Evolutionary conservation across 208 protist species (phyloP).

Genomic region (Acanthamoeba rhysodes): DNA sequence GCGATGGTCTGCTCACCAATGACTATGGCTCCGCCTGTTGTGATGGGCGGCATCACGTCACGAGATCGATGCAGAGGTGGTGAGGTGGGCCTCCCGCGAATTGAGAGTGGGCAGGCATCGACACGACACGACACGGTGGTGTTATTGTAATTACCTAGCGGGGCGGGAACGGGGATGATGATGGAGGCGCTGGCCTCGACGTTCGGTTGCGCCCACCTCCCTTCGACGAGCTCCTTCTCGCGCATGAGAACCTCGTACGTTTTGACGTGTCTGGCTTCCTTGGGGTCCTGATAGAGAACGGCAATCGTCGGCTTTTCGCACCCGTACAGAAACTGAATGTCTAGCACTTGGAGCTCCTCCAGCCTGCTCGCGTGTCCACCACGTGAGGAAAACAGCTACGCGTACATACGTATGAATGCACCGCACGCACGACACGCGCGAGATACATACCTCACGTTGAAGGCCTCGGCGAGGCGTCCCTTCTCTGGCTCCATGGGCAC

Average conservation of each 20-base stretch:
- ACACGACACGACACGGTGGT: background rate
- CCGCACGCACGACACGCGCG: background rate
- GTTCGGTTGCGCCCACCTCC: constrained; percentile 80
- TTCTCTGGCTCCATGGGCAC: constrained; percentile 85
- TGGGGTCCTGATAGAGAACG: constrained; percentile 88
- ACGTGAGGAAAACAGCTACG: no score
- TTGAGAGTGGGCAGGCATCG: no score
- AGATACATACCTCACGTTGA: constrained; percentile 83
- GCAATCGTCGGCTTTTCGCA: constrained; percentile 84
- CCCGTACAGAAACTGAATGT: constrained; percentile 89
- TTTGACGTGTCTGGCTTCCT: constrained; percentile 85
- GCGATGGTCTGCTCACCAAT: constrained; percentile 89
- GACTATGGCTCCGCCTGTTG: constrained; percentile 85
- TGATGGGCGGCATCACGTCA: no score
- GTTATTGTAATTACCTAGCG: constrained; percentile 45
- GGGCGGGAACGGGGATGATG: constrained; percentile 86
- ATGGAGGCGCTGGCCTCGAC: constrained; percentile 85
- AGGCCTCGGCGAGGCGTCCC: constrained; percentile 84
- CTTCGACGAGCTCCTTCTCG: constrained; percentile 80
- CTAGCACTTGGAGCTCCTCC: constrained; percentile 89
- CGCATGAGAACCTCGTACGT: constrained; percentile 83
- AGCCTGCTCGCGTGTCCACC: no score
- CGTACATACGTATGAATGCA: no score
- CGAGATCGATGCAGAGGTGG: no score
- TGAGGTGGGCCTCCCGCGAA: no score